A percentile compares a stretch with the other conserved stretches of the same genome.
These are phyloP conservation scores for Colletotrichum paranaense DNA, from an alignment of 2,329 filamentous ascomycete genomes.

Conservation along the genomic window DNA sequence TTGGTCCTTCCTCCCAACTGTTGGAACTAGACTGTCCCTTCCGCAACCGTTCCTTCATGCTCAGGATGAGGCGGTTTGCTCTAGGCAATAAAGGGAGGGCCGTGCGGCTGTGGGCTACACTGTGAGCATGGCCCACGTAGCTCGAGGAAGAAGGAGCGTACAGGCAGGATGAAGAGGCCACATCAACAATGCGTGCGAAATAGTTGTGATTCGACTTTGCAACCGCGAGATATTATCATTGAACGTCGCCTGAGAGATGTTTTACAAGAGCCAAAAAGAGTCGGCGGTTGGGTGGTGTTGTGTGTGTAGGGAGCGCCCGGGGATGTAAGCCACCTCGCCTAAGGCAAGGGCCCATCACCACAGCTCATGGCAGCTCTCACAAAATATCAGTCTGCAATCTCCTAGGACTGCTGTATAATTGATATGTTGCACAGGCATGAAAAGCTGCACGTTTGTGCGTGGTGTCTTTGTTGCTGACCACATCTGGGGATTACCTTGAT, in stretches of 20 bases:
- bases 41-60: background rate
- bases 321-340: no score
- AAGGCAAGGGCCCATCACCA: background rate
- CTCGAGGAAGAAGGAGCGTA: background rate
- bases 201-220: background rate
- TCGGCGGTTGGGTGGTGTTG: background rate
- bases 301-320: background rate
- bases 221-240: no score
- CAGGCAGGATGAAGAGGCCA: background rate
- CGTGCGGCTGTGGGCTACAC: background rate
- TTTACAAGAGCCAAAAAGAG: background rate
- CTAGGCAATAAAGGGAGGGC: background rate
- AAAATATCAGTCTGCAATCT: fast-evolving
- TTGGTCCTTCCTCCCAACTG: background rate
- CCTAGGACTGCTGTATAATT: fast-evolving
- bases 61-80: background rate
- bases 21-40: background rate
- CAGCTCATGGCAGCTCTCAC: no score
- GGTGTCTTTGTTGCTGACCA: background rate
- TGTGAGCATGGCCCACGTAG: background rate
- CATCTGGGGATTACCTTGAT: background rate
- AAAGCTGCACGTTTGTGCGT: background rate
- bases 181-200: background rate
- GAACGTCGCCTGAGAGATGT: background rate
- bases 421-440: background rate